Evolutionary conservation across 2,329 filamentous ascomycete species (phyloP), one percentile per base, ranked within the genome.

Genomic region (Colletotrichum tanaceti): DNA sequence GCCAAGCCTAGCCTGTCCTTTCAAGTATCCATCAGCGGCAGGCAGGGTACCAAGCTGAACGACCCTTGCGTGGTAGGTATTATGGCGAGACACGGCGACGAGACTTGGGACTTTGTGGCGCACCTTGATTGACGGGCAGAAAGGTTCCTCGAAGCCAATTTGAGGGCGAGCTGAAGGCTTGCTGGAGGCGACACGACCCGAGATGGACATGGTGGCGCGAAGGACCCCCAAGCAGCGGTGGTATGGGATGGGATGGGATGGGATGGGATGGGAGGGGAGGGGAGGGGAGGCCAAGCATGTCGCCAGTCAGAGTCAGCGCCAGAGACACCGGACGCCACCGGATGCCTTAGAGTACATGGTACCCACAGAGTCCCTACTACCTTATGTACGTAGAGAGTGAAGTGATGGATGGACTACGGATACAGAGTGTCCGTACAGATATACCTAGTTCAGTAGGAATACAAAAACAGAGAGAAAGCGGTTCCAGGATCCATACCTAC

Each of bases 51-150:
- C n/a, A n/a, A n/a, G 44, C n/a, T 46, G 46, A 22, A 52, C 49
- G 47, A 52, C 49, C 49, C 49, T 32, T 52, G 49, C 24, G 32
- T 52, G 16, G 24, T 24, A n/a, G n/a, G n/a, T n/a, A n/a, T n/a
- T n/a, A 52, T 52, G 28, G 28, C 14, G 18, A 52, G 49, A 20
- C 16, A n/a, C 32, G 28, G 18, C 18, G 22, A 20, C 28, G 18
- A 38, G 28, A 38, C 49, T 20, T 53, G 32, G 32, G 32, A 35
- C 2, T 35, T 35, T 35, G 28, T 11, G 28, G 28, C 18, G 18
- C 49, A 35, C 4, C 49, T 20, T 20, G 18, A 20, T 20, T 20
- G 14, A 20, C 10, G 28, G 16, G 7, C 18, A 2, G 9, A 5
- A 14, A 13, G 46, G 46, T 14, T 16, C 22, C 20, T 24, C 9